phyloP scores from a whole-genome alignment of 2,329 filamentous ascomycete species.

The Ophiostoma piceae region DNA sequence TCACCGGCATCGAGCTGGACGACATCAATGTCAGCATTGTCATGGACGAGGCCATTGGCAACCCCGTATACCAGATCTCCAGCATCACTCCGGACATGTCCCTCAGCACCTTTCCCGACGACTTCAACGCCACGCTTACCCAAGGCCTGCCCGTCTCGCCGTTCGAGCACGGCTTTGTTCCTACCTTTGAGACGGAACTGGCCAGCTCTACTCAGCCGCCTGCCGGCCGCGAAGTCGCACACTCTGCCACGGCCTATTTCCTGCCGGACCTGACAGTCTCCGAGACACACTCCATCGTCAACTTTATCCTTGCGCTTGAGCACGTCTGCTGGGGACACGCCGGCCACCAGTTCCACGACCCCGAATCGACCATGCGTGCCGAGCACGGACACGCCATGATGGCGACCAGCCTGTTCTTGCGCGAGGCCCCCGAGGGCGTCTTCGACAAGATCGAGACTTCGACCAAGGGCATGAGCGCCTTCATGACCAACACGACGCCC shows the following conservation, averaged over 20 bases:
- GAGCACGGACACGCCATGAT: slow-evolving; percentile 42
- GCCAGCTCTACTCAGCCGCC: neutral
- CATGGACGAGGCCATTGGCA: slow-evolving; percentile 39
- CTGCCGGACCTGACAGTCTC: slow-evolving; percentile 34
- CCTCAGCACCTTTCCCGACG: neutral
- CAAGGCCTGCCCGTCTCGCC: slow-evolving; percentile 15
- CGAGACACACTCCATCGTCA: slow-evolving; percentile 45
- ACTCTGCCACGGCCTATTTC: slow-evolving; percentile 13
- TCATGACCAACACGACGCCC: slow-evolving; percentile 20
- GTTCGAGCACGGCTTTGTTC: slow-evolving; percentile 17
- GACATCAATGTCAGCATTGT: slow-evolving; percentile 40
- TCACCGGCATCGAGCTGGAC: slow-evolving; percentile 36
- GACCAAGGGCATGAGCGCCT: slow-evolving; percentile 25
- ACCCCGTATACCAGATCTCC: slow-evolving; percentile 42
- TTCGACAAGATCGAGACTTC: slow-evolving; percentile 29
- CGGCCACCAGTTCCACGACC: slow-evolving; percentile 32
- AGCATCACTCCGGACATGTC: slow-evolving; percentile 3
- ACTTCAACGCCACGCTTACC: neutral
- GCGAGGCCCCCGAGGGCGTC: slow-evolving; percentile 36
- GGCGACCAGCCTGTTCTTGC: slow-evolving; percentile 42
- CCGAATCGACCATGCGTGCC: slow-evolving; percentile 17
- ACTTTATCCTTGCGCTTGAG: slow-evolving; percentile 52
- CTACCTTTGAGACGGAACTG: slow-evolving; percentile 19
- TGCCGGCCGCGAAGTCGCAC: neutral
- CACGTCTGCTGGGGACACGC: slow-evolving; percentile 51